A percentile compares a stretch with the other conserved stretches of the same genome.
Evolutionary conservation across 176 grass and related monocot species (phyloP).

Genomic region (Triticum aestivum): DNA sequence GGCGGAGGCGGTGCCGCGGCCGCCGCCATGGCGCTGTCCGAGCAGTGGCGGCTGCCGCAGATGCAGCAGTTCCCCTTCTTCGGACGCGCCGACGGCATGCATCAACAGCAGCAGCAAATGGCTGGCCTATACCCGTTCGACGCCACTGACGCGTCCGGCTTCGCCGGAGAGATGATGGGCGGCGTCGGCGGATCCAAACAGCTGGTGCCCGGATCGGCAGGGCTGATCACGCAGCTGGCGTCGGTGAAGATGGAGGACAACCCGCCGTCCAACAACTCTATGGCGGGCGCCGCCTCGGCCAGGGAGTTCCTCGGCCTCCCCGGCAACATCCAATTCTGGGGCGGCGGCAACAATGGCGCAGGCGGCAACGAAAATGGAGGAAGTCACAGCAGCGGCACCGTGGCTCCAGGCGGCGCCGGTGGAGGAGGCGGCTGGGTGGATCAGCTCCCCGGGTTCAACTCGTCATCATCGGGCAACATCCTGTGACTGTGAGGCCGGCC

Average conservation of each 20-base stretch:
- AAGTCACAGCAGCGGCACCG: neutral
- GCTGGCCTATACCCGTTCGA: slow-evolving; percentile 62
- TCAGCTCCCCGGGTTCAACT: slow-evolving; percentile 73
- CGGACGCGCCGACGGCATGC: slow-evolving; percentile 38
- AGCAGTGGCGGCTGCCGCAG: slow-evolving; percentile 70
- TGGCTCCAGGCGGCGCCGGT: neutral
- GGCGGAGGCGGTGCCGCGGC: slow-evolving; percentile 19
- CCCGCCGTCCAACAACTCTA: slow-evolving; percentile 16
- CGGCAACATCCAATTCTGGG: slow-evolving; percentile 72
- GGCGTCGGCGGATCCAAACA: slow-evolving; percentile 37
- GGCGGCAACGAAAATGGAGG: neutral
- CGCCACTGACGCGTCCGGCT: slow-evolving; percentile 26
- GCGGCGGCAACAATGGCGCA: slow-evolving; percentile 22
- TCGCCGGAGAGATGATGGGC: slow-evolving; percentile 38
- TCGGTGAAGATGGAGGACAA: slow-evolving; percentile 89
- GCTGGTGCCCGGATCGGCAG: slow-evolving; percentile 37
- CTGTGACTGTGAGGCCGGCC: slow-evolving; percentile 32
- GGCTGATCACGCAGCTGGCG: slow-evolving; percentile 64
- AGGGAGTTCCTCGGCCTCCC: slow-evolving; percentile 60
- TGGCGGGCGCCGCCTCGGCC: slow-evolving; percentile 40
- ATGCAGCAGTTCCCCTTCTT: slow-evolving; percentile 81
- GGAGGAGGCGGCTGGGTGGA: slow-evolving; percentile 32
- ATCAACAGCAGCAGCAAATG: slow-evolving; percentile 25
- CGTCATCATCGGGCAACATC: slow-evolving; percentile 66
- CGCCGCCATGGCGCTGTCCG: slow-evolving; percentile 43